Conservation (phyloP, 169 alveolate genomes). For the Plasmodium inui region DNA sequence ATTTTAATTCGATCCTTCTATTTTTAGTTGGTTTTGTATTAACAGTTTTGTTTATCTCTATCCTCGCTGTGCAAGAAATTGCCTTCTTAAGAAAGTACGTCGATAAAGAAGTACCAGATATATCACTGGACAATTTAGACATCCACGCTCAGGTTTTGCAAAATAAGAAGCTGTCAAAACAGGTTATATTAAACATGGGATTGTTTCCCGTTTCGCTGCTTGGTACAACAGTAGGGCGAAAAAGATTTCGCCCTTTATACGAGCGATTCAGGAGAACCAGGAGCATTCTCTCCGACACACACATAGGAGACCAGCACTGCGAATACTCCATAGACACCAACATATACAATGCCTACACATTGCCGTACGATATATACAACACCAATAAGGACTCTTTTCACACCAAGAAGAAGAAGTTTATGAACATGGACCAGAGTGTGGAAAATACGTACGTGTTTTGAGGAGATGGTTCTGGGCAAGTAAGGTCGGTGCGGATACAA, state of each 20-base stretch:
- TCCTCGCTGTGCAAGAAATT: conserved; percentile 85
- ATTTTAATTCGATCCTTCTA: conserved; percentile 78
- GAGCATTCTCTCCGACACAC: conserved; percentile 82
- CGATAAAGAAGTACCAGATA: conserved; percentile 83
- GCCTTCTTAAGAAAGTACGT: conserved; percentile 81
- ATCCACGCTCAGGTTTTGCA: conserved; percentile 80
- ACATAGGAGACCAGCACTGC: conserved; percentile 80
- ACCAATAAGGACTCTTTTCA: conserved; percentile 34
- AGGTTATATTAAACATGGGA: conserved; percentile 84
- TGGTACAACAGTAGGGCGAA: conserved; percentile 83
- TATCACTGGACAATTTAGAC: conserved; percentile 80
- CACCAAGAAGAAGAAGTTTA: conserved; percentile 30
- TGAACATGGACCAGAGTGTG: neutral
- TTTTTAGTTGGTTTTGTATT: conserved; percentile 79
- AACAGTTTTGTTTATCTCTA: conserved; percentile 81
- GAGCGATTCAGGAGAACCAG: conserved; percentile 81
- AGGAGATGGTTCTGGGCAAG: neutral
- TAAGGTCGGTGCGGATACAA: neutral
- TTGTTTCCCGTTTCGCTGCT: conserved; percentile 81
- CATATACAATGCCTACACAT: conserved; percentile 72
- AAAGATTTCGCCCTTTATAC: conserved; percentile 80
- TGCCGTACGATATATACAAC: conserved; percentile 72
- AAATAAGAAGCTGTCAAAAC: conserved; percentile 81
- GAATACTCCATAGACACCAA: conserved; percentile 77
- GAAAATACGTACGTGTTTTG: conserved; percentile 67